phyloP scores from a whole-genome alignment of 768 basidiomycete species.

The Coprinopsis marcescibilis region DNA sequence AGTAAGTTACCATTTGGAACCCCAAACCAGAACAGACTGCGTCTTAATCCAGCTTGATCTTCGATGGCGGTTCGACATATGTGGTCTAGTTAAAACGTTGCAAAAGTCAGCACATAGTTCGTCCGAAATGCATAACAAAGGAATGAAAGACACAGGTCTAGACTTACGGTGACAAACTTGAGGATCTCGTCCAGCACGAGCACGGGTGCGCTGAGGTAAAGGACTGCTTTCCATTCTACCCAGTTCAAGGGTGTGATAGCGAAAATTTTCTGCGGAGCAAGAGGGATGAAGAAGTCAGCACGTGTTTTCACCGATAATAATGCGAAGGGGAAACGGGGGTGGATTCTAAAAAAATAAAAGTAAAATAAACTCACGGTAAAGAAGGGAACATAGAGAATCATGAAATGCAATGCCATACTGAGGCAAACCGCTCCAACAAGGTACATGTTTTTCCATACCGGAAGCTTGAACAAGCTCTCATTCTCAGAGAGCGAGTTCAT shows the following conservation, averaged over 20 bases:
- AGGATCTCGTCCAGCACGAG: constrained; percentile 85
- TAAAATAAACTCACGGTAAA: constrained; percentile 62
- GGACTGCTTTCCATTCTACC: constrained; percentile 91
- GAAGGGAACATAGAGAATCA: constrained; percentile 96
- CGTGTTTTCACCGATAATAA: constrained; percentile 1
- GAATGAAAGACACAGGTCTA: not conserved
- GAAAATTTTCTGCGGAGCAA: constrained; percentile 58
- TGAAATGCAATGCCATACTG: constrained; percentile 90
- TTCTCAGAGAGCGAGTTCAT: constrained; percentile 99
- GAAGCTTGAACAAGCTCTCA: constrained; percentile 83
- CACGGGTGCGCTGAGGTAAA: constrained; percentile 84
- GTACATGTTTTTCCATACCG: constrained; percentile 93
- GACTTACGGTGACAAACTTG: constrained; percentile 73
- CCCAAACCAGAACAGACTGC: not conserved
- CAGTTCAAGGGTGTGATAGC: constrained; percentile 92
- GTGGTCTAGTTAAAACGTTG: constrained; percentile 33
- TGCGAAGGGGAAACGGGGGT: not conserved
- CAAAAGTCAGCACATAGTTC: not conserved
- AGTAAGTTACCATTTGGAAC: not conserved
- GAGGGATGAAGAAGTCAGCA: constrained; percentile 5
- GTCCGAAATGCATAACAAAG: not conserved
- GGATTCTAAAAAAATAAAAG: not conserved
- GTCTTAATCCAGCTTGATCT: constrained; percentile 41
- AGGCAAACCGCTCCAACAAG: constrained; percentile 84
- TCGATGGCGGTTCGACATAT: constrained; percentile 52